These are phyloP conservation scores for Aspergillus sclerotialis DNA, from an alignment of 2,329 filamentous ascomycete genomes.

Conservation along the genomic window DNA sequence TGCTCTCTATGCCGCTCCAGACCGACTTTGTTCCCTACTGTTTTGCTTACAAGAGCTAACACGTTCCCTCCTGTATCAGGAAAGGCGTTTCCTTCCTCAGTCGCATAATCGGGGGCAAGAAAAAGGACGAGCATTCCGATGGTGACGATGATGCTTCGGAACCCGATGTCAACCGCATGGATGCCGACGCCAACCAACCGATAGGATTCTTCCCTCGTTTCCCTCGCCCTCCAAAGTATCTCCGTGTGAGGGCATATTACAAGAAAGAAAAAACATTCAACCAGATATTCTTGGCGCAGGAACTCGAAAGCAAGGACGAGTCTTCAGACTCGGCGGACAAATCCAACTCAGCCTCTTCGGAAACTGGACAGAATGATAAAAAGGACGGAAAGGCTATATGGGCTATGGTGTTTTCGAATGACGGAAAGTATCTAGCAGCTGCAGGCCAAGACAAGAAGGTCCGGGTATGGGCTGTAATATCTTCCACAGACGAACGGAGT, in stretches of 20 bases:
- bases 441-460: constrained; percentile 83
- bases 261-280: constrained; percentile 80
- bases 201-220: constrained; percentile 79
- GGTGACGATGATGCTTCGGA: constrained; percentile 59
- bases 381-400: constrained; percentile 64
- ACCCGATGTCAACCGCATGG: constrained; percentile 62
- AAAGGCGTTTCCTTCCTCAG: constrained; percentile 89
- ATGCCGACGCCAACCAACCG: constrained; percentile 70
- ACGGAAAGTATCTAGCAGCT: constrained; percentile 86
- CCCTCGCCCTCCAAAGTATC: constrained; percentile 84
- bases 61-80: constrained; percentile 38
- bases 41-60: background rate
- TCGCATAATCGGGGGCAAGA: constrained; percentile 71
- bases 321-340: constrained; percentile 22
- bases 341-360: constrained; percentile 18
- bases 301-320: constrained; percentile 60
- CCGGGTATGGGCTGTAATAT: constrained; percentile 81
- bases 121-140: constrained; percentile 53
- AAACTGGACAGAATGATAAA: constrained; percentile 15
- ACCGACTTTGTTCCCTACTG: too few species aligned
- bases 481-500: constrained; percentile 70
- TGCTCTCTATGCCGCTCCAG: too few species aligned
- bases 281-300: constrained; percentile 83
- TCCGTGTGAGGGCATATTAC: constrained; percentile 72
- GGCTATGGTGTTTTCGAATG: constrained; percentile 87